Evolutionary conservation across 768 basidiomycete species (phyloP), one percentile per base, ranked within the genome.

Genomic region (Exidia glandulosa): DNA sequence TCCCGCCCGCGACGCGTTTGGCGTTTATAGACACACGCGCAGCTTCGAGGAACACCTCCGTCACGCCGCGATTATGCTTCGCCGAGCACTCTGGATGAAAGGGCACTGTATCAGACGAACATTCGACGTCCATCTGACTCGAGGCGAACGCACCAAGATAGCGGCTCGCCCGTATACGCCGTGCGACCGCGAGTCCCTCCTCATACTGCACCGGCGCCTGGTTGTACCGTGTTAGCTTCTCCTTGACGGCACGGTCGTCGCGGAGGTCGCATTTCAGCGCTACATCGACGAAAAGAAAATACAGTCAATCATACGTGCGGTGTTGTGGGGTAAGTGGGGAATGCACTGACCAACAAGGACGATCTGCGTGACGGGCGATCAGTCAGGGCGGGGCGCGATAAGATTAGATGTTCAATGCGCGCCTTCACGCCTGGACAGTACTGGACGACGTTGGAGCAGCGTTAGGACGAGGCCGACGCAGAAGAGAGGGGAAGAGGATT

Each of bases 361-460:
- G 10, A 57, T n/a, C 34, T n/a, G 32, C 37, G 59, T 19, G 33
- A 48, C 27, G 50, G 23, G 27, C 6, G 13, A 16, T 29, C 23
- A 30, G 45, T 34, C 5, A 16, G 45, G 9, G 31, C 29, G 27
- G 25, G 25, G 58, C 16, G 13, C 14, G 32, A 54, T 23, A 56
- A 56, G 50, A 45, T 57, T 14, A 54, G 36, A 59, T 23, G n/a
- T 57, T 57, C 62, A 58, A 65, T 59, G 65, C 78, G 65, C 60
- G 93, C 85, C 82, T 95, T 96, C 56, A 98, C 95, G 9, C 94
- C 95, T 14, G 92, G 90, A 73, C 94, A 96, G 66, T 91, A 87
- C 72, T n/a, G n/a, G n/a, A n/a, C n/a, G n/a, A n/a, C n/a, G n/a
- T n/a, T n/a, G n/a, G n/a, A n/a, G n/a, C n/a, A n/a, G n/a, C n/a